Evolutionary conservation across 2,329 filamentous ascomycete genomes (phyloP).

Genomic region (Zasmidium angulare): DNA sequence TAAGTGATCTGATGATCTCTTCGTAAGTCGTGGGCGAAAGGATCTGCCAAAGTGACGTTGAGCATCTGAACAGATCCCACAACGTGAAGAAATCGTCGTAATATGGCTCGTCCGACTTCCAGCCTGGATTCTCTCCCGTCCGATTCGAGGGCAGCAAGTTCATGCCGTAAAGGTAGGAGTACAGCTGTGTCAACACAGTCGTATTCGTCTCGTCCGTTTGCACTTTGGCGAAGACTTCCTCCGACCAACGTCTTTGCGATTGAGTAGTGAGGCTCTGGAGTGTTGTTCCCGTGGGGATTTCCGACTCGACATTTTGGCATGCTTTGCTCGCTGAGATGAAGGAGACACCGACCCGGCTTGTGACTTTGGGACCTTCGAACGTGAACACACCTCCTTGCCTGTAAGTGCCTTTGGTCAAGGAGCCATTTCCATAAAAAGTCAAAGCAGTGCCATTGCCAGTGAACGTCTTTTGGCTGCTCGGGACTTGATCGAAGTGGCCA

Average conservation of each 20-base stretch:
- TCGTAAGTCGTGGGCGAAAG: conserved; percentile 62
- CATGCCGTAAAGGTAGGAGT: conserved; percentile 66
- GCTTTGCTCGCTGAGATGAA: conserved; percentile 66
- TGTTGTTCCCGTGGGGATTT: conserved; percentile 52
- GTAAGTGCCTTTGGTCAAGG: conserved; percentile 7
- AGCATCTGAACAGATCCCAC: conserved; percentile 65
- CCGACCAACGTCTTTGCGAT: conserved; percentile 59
- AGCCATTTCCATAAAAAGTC: conserved; percentile 32
- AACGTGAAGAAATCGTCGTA: conserved; percentile 72
- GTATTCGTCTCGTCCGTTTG: conserved; percentile 35
- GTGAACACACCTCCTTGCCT: conserved; percentile 48
- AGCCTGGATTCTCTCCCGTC: conserved; percentile 67
- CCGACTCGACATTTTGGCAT: conserved; percentile 64
- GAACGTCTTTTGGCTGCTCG: conserved; percentile 32
- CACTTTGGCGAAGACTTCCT: conserved; percentile 61
- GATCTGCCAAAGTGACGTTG: conserved; percentile 63
- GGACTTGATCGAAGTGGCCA: conserved; percentile 54
- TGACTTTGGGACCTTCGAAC: conserved; percentile 42
- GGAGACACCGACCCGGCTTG: conserved; percentile 62
- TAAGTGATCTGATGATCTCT: conserved; percentile 64
- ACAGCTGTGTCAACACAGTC: conserved; percentile 37
- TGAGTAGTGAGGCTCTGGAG: conserved; percentile 5
- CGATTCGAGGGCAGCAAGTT: conserved; percentile 67
- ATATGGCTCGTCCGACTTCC: conserved; percentile 65
- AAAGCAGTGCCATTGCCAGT: conserved; percentile 30